A percentile compares a stretch with the other conserved stretches of the same genome.
Conservation (phyloP, 2,329 filamentous ascomycete species). For the Lecanosticta acicola region DNA sequence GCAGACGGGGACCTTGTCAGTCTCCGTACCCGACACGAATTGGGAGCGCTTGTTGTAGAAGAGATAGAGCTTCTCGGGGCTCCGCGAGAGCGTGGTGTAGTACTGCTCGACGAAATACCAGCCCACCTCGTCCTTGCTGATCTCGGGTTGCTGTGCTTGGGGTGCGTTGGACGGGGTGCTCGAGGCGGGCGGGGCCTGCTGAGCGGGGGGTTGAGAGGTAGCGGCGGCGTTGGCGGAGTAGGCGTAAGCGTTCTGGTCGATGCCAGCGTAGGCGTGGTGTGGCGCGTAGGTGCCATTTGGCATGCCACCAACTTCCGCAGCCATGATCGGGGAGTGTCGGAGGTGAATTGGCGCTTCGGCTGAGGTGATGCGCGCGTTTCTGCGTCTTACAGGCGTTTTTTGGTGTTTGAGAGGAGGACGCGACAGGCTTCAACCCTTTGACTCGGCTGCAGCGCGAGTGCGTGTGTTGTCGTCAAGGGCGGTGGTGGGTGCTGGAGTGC, state of each 20-base stretch:
- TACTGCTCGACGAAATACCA: conserved; percentile 99
- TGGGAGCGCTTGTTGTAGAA: conserved; percentile 97
- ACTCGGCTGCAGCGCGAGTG: conserved; percentile 3
- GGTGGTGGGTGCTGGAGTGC: not conserved
- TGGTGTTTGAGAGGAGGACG: not conserved
- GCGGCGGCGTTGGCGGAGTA: conserved; percentile 30
- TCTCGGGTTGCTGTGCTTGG: conserved; percentile 33
- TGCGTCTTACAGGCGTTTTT: too few species aligned
- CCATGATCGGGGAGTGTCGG: conserved; percentile 29
- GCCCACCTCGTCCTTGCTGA: conserved; percentile 86
- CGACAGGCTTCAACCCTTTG: not conserved
- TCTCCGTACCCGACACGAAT: conserved; percentile 87
- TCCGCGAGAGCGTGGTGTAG: conserved; percentile 95
- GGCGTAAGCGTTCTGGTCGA: conserved; percentile 30
- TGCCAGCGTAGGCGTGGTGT: conserved; percentile 36
- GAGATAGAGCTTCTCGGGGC: conserved; percentile 86
- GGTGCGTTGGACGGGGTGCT: conserved; percentile 21
- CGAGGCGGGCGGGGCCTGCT: conserved; percentile 18
- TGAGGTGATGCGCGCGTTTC: not conserved
- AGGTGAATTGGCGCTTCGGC: not conserved
- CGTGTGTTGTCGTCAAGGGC: not conserved
- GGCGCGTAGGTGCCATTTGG: conserved; percentile 47
- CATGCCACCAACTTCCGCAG: conserved; percentile 35
- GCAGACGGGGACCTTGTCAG: conserved; percentile 78
- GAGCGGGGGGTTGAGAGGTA: conserved; percentile 19